Conservation (phyloP, 1,284 basidiomycete species). For the Ganoderma boninense region DNA sequence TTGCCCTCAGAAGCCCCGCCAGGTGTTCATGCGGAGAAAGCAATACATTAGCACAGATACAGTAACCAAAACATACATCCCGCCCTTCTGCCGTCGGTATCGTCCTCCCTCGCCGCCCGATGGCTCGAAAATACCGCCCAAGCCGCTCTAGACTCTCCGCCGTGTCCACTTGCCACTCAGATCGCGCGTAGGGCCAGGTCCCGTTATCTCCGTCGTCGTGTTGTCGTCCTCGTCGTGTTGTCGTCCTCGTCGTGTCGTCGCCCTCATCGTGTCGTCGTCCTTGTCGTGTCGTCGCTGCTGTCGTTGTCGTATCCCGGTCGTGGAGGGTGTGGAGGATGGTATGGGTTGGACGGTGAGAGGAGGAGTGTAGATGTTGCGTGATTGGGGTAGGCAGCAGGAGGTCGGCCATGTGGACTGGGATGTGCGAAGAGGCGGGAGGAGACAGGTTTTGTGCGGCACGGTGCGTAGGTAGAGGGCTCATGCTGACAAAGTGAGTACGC, state of each 20-base stretch:
- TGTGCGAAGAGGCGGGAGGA: background rate
- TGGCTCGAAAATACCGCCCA: too few species aligned
- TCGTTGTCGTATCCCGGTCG: too few species aligned
- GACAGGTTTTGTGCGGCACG: background rate
- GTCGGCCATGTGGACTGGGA: background rate
- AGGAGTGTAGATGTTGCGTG: background rate
- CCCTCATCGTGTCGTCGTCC: too few species aligned
- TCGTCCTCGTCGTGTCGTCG: too few species aligned
- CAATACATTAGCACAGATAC: too few species aligned
- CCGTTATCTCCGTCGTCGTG: background rate
- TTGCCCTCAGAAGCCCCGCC: too few species aligned
- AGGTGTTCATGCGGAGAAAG: too few species aligned
- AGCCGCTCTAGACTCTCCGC: background rate
- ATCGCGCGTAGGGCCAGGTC: background rate
- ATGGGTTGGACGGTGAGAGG: background rate
- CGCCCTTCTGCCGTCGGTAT: too few species aligned
- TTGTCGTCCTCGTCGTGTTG: too few species aligned
- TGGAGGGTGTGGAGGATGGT: background rate
- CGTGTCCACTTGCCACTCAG: background rate
- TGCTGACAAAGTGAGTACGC: constrained; percentile 1
- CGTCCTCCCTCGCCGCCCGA: too few species aligned
- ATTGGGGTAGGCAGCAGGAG: background rate
- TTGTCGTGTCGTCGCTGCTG: too few species aligned
- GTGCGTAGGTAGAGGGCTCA: background rate
- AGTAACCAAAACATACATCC: too few species aligned